Evolutionary conservation across 495 filamentous ascomycete genomes (phyloP).

Genomic region (Jackrogersella minutella): DNA sequence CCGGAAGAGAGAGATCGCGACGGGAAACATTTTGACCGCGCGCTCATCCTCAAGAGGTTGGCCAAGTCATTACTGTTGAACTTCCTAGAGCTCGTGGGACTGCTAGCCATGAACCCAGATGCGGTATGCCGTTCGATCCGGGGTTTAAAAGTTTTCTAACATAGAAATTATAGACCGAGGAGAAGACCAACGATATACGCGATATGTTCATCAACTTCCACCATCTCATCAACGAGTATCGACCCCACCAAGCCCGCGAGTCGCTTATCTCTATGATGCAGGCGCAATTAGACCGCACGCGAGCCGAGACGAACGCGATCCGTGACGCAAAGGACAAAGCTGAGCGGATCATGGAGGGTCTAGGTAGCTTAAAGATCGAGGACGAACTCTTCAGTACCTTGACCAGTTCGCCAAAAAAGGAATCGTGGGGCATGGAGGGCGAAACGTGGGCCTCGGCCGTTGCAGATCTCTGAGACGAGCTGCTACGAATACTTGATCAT

Average conservation of each 20-base stretch:
- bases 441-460: constrained; percentile 16
- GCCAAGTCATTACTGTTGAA: constrained; percentile 84
- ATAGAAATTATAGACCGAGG: constrained; percentile 46
- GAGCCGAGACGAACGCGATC: constrained; percentile 81
- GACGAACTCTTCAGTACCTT: constrained; percentile 30
- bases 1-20: constrained; percentile 51
- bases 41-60: constrained; percentile 77
- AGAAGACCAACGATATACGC: constrained; percentile 78
- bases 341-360: constrained; percentile 68
- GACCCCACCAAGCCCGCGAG: constrained; percentile 94
- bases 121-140: constrained; percentile 46
- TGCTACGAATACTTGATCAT: not conserved
- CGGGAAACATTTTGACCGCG: constrained; percentile 68
- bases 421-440: constrained; percentile 5
- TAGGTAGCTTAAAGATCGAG: constrained; percentile 59
- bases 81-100: constrained; percentile 80
- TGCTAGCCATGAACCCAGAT: constrained; percentile 70
- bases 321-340: constrained; percentile 75
- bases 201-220: constrained; percentile 88
- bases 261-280: constrained; percentile 92
- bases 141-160: constrained; percentile 14
- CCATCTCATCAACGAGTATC: constrained; percentile 90
- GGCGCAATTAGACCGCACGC: constrained; percentile 76
- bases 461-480: constrained; percentile 6
- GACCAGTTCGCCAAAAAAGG: constrained; percentile 21